These are phyloP conservation scores for Penicillium sp. DNA, from an alignment of 2,329 filamentous ascomycete species.

Conservation along the genomic window DNA sequence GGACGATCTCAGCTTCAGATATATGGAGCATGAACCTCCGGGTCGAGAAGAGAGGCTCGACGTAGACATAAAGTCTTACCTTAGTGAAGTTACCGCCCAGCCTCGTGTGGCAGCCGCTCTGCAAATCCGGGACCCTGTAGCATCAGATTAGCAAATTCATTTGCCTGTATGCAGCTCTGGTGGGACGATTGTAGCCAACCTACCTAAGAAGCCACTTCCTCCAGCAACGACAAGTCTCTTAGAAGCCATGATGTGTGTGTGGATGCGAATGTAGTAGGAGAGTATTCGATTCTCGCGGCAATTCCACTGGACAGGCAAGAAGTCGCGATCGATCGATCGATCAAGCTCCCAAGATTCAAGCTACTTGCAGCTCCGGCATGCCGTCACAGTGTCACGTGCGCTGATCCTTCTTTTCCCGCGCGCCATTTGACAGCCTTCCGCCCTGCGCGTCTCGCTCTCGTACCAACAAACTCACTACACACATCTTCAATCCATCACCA, in stretches of 20 bases:
- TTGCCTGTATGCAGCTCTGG: not conserved
- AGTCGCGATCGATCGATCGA: slow-evolving; percentile 10
- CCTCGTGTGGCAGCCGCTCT: slow-evolving; percentile 81
- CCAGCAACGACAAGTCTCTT: slow-evolving; percentile 90
- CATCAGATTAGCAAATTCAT: slow-evolving; percentile 15
- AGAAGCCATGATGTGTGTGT: slow-evolving; percentile 48
- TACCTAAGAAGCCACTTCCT: slow-evolving; percentile 91
- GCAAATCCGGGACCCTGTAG: slow-evolving; percentile 74
- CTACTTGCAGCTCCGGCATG: slow-evolving; percentile 22
- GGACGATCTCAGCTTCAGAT: slow-evolving; percentile 9
- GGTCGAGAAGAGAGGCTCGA: not conserved
- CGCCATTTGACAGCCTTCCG: not conserved
- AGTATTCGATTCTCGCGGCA: not conserved
- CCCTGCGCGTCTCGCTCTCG: slow-evolving; percentile 1
- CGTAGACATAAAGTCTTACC: slow-evolving; percentile 54
- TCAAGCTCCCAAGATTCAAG: slow-evolving; percentile 13
- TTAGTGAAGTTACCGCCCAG: slow-evolving; percentile 91
- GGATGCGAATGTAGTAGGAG: not conserved
- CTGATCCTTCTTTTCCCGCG: slow-evolving; percentile 6
- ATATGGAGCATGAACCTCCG: not conserved
- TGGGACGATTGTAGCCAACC: slow-evolving; percentile 47
- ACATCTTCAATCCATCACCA: slow-evolving; percentile 26
- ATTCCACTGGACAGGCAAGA: not conserved
- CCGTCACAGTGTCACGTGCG: slow-evolving; percentile 29
- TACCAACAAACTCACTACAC: not conserved